phyloP scores from a whole-genome alignment of 192 early-diverging fungal species.

The Umbelopsis sp. region DNA sequence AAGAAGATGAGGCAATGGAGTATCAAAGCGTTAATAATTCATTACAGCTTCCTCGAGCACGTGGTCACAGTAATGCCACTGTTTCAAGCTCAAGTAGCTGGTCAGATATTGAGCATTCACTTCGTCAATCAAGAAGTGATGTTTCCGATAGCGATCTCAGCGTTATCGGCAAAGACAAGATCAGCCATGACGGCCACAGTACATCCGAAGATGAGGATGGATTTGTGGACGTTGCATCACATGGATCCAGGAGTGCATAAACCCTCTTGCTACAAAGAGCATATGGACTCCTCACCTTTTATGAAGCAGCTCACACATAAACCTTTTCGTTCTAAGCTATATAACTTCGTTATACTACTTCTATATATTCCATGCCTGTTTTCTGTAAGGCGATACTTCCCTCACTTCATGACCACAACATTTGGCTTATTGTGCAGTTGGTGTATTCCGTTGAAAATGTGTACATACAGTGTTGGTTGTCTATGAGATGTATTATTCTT shows the following conservation, averaged over 20 bases:
- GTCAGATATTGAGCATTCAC: not conserved
- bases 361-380: not conserved
- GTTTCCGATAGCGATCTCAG: not conserved
- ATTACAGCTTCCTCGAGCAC: not conserved
- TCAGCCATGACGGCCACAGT: not conserved
- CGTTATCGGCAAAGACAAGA: not conserved
- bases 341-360: not conserved
- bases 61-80: slow-evolving; percentile 4
- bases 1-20: not conserved
- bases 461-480: not conserved
- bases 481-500: not conserved
- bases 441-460: not conserved
- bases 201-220: slow-evolving; percentile 7
- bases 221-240: not conserved
- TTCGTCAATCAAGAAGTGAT: not conserved
- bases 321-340: not conserved
- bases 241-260: not conserved
- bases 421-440: not conserved
- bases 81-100: slow-evolving; percentile 12
- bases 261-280: not conserved
- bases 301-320: not conserved
- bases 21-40: not conserved
- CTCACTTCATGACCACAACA: not conserved
- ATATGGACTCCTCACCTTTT: too few species aligned
- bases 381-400: not conserved